Conservation (phyloP, 805 yeast species). For the Candida coleopterorum region DNA sequence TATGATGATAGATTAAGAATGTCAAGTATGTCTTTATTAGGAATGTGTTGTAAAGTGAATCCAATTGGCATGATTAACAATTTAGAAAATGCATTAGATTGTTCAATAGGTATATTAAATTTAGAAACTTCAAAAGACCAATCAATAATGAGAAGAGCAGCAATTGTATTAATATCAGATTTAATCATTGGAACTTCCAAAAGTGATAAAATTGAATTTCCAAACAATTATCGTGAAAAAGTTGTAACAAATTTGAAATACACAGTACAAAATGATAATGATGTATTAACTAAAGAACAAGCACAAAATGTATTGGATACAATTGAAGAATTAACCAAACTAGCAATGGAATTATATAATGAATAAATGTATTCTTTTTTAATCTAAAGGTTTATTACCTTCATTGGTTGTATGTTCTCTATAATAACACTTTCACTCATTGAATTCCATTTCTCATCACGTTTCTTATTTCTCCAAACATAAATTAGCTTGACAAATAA, state of each 20-base stretch:
- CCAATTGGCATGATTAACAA: conserved; percentile 47
- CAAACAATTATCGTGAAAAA: conserved; percentile 42
- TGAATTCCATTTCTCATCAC: conserved; percentile 46
- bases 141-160: conserved; percentile 69
- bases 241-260: conserved; percentile 42
- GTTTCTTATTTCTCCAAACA: conserved; percentile 36
- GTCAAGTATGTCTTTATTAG: conserved; percentile 86
- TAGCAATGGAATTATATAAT: conserved; percentile 12
- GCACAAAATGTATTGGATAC: conserved; percentile 31
- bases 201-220: conserved; percentile 46
- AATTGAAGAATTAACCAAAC: conserved; percentile 16
- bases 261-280: conserved; percentile 45
- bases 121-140: conserved; percentile 44
- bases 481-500: conserved; percentile 34
- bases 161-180: conserved; percentile 65
- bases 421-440: conserved; percentile 49
- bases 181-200: conserved; percentile 44
- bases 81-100: conserved; percentile 61
- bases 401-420: conserved; percentile 40
- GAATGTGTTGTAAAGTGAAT: conserved; percentile 57
- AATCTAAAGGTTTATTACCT: conserved; percentile 59
- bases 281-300: conserved; percentile 57
- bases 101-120: conserved; percentile 69
- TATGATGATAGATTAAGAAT: conserved; percentile 64
- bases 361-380: conserved; percentile 10